Percentiles rank a stretch among this genome's conserved stretches.
Conservation (phyloP, 208 protist species). For the Entamoeba dispar region DNA sequence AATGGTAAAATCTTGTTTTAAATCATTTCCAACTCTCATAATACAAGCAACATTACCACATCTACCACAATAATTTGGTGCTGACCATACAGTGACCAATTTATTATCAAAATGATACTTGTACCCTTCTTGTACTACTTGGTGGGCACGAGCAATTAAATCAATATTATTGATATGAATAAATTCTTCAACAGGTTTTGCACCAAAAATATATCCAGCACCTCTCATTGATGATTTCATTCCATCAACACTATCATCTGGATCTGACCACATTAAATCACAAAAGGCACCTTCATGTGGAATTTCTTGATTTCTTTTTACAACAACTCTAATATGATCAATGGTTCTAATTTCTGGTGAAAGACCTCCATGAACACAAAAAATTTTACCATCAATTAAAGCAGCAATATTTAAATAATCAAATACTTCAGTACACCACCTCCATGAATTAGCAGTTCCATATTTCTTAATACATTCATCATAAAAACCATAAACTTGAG, state of each 20-base stretch:
- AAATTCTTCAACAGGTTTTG: slow-evolving; percentile 53
- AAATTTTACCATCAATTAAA: slow-evolving; percentile 79
- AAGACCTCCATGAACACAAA: slow-evolving; percentile 74
- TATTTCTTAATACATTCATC: slow-evolving; percentile 91
- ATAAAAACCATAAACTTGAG: slow-evolving; percentile 94
- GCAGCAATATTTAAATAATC: slow-evolving; percentile 86
- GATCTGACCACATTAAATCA: slow-evolving; percentile 95
- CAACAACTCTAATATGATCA: slow-evolving; percentile 54
- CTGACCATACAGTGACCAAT: slow-evolving; percentile 53
- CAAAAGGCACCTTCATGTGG: slow-evolving; percentile 94
- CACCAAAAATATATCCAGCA: slow-evolving; percentile 31
- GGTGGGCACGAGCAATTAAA: slow-evolving; percentile 45
- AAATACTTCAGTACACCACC: slow-evolving; percentile 75
- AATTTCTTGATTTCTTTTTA: slow-evolving; percentile 54
- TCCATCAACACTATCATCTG: slow-evolving; percentile 46
- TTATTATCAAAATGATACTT: slow-evolving; percentile 49
- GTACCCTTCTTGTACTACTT: slow-evolving; percentile 55
- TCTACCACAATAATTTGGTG: slow-evolving; percentile 61
- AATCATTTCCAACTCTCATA: slow-evolving; percentile 44
- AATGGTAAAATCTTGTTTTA: slow-evolving; percentile 77
- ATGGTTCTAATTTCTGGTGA: slow-evolving; percentile 67
- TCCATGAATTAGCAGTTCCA: slow-evolving; percentile 76
- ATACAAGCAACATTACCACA: slow-evolving; percentile 45
- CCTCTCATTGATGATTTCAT: slow-evolving; percentile 22
- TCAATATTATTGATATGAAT: slow-evolving; percentile 29